Conservation (phyloP, 768 basidiomycete species). For the Tulasnella calospora region DNA sequence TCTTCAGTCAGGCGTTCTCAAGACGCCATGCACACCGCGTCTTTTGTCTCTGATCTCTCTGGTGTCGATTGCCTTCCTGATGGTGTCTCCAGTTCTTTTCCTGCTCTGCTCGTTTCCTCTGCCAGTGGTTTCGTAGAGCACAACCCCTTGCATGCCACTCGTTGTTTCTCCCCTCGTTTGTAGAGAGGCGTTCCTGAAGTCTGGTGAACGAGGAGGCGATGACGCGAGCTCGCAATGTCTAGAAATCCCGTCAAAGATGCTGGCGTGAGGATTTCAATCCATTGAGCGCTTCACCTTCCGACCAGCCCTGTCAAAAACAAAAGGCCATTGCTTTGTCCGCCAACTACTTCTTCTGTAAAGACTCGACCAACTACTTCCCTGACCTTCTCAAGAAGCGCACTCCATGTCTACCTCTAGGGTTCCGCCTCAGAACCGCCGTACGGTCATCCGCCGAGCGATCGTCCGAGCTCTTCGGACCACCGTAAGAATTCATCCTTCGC, state of each 20-base stretch:
- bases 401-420: not conserved
- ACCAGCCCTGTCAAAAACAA: not conserved
- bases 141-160: not conserved
- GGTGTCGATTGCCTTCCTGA: not conserved
- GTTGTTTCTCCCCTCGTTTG: not conserved
- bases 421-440: not conserved
- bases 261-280: not conserved
- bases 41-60: too few relatives aligned
- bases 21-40: too few relatives aligned
- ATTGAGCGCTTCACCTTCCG: too few relatives aligned
- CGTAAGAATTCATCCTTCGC: not conserved
- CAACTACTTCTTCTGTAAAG: too few relatives aligned
- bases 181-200: not conserved
- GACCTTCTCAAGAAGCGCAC: not conserved
- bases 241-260: not conserved
- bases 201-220: not conserved
- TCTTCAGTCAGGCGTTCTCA: too few relatives aligned
- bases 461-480: not conserved
- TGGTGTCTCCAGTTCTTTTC: not conserved
- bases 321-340: not conserved
- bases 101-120: not conserved
- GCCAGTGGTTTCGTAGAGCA: conserved; percentile 11
- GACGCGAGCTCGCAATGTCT: not conserved
- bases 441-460: not conserved
- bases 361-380: not conserved